A percentile compares a stretch with the other conserved stretches of the same genome.
phyloP scores from a whole-genome alignment of 352 stramenopile species.

The Globisporangium recalcitrans region DNA sequence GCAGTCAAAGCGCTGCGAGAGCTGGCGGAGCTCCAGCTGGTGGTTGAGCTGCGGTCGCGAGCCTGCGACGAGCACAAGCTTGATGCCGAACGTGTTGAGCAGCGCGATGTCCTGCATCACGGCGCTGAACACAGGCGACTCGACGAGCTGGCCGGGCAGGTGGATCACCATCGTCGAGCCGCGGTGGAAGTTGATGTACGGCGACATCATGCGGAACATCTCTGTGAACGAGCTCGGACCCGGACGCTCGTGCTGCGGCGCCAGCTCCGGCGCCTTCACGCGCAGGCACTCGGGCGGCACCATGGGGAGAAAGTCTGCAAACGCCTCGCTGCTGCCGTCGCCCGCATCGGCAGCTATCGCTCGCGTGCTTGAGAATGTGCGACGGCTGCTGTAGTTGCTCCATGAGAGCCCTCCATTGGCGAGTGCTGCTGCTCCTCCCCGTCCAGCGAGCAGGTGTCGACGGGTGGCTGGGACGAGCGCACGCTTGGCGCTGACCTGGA shows the following conservation, averaged over 20 bases:
- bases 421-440: neutral
- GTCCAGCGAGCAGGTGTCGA: neutral
- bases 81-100: slow-evolving; percentile 93
- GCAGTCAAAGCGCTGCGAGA: slow-evolving; percentile 72
- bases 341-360: neutral
- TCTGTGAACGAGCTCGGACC: slow-evolving; percentile 71
- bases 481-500: slow-evolving; percentile 8
- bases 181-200: slow-evolving; percentile 97
- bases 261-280: slow-evolving; percentile 33
- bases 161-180: slow-evolving; percentile 95
- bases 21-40: slow-evolving; percentile 72
- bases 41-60: slow-evolving; percentile 93
- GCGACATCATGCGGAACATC: slow-evolving; percentile 95
- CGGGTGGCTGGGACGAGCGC: slow-evolving; percentile 8
- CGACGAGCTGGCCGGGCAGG: slow-evolving; percentile 92
- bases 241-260: slow-evolving; percentile 19
- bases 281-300: slow-evolving; percentile 75
- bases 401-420: neutral
- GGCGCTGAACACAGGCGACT: slow-evolving; percentile 86
- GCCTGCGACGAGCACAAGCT: slow-evolving; percentile 93
- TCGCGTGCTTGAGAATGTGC: slow-evolving; percentile 6
- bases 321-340: slow-evolving; percentile 10
- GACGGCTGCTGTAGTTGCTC: neutral
- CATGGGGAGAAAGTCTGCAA: slow-evolving; percentile 62
- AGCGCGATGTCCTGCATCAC: slow-evolving; percentile 95